Conservation (phyloP, 2,329 filamentous ascomycete species). For the Dothideomycetes sp. region DNA sequence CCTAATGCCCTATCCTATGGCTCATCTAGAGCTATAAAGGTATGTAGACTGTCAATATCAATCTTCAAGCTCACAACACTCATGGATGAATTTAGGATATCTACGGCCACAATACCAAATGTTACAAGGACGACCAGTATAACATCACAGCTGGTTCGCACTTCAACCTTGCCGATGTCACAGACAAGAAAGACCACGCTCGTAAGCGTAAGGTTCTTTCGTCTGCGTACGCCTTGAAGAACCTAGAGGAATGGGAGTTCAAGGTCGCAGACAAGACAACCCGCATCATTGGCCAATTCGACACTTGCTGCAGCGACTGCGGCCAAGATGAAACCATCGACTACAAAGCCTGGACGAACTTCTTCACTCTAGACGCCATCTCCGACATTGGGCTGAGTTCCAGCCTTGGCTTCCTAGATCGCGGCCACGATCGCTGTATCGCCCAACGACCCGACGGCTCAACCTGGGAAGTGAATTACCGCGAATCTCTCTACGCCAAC, state of each 20-base stretch:
- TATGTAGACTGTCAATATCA: too few species aligned
- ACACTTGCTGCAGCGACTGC: conserved; percentile 20
- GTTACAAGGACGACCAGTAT: conserved; percentile 25
- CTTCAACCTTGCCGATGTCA: conserved; percentile 26
- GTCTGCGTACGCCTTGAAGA: conserved; percentile 28
- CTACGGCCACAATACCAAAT: conserved; percentile 26
- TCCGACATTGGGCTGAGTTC: conserved; percentile 28
- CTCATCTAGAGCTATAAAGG: conserved; percentile 26
- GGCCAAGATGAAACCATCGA: conserved; percentile 7
- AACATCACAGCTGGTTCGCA: conserved; percentile 20
- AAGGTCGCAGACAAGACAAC: conserved; percentile 27
- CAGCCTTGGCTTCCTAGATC: conserved; percentile 24
- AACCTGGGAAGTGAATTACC: conserved; percentile 34
- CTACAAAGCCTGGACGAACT: conserved; percentile 15
- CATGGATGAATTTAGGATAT: conserved; percentile 25
- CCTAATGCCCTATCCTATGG: conserved; percentile 35
- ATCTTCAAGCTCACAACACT: too few species aligned
- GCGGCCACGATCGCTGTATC: conserved; percentile 20
- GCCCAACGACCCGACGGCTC: conserved; percentile 24
- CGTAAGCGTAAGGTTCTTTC: conserved; percentile 29
- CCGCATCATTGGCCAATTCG: conserved; percentile 24
- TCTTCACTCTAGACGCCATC: conserved; percentile 28
- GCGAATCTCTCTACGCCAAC: conserved; percentile 41
- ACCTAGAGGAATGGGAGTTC: conserved; percentile 29
- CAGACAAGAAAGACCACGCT: conserved; percentile 27